Evolutionary conservation across 148 eudicot genomes (phyloP).

Genomic region (Amaranthus cruentus): DNA sequence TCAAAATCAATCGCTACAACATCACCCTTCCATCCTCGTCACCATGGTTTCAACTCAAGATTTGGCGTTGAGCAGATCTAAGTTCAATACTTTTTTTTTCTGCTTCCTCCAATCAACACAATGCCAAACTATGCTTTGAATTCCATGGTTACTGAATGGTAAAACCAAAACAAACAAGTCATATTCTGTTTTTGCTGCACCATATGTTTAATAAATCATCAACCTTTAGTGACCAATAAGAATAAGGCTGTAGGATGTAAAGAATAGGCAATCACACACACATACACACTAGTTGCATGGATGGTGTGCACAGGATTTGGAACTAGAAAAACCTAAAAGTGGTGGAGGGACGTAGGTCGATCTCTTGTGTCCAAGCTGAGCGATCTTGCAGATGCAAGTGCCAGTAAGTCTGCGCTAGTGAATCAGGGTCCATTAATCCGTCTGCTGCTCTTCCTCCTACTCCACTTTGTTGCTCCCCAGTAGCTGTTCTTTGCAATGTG

Average conservation of each 20-base stretch:
- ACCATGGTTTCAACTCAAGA: neutral
- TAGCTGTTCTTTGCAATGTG: slow-evolving; percentile 16
- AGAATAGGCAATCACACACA: neutral
- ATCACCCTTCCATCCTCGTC: neutral
- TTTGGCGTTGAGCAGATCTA: slow-evolving; percentile 9
- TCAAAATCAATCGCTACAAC: slow-evolving; percentile 1
- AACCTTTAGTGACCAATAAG: neutral
- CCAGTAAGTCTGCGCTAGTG: slow-evolving; percentile 77
- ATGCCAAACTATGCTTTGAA: slow-evolving; percentile 15
- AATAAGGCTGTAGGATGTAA: neutral
- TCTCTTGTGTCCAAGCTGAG: slow-evolving; percentile 86
- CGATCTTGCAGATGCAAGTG: slow-evolving; percentile 66
- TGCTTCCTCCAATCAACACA: slow-evolving; percentile 5
- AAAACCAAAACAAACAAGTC: neutral
- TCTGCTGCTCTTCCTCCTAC: slow-evolving; percentile 28
- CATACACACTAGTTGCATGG: neutral
- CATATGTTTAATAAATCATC: neutral
- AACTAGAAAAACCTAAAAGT: slow-evolving; percentile 33
- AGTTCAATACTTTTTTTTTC: neutral
- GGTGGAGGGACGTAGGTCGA: slow-evolving; percentile 60
- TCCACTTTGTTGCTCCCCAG: slow-evolving; percentile 33
- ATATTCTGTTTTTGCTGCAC: neutral
- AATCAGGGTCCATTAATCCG: slow-evolving; percentile 61
- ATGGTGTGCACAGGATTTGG: neutral
- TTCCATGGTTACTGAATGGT: neutral